These are phyloP conservation scores for Globisporangium rhizosaccharum DNA, from an alignment of 352 stramenopile genomes.

Conservation along the genomic window DNA sequence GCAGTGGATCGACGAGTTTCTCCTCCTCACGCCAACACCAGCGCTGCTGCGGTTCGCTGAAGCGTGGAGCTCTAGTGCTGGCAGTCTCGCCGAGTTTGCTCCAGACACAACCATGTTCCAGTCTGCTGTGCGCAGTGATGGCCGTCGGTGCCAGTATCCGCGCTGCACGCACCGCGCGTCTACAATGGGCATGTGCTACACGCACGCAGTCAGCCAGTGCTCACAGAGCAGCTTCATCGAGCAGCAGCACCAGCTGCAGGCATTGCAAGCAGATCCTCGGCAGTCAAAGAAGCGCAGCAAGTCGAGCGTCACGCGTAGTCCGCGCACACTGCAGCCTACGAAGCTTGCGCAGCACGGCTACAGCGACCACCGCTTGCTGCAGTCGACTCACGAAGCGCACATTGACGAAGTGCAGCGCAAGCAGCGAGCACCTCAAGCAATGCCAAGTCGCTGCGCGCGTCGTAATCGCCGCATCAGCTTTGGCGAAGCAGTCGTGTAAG, in stretches of 20 bases:
- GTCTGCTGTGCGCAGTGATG: neutral
- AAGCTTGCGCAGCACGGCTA: conserved; percentile 2
- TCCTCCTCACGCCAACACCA: neutral
- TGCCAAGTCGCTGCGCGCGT: neutral
- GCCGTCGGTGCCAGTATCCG: neutral
- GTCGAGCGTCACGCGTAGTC: neutral
- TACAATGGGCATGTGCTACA: conserved; percentile 4
- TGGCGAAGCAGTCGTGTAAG: conserved; percentile 1
- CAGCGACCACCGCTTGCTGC: no score
- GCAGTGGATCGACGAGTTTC: neutral
- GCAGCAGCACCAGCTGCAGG: neutral
- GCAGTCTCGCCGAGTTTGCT: neutral
- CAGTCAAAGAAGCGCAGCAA: conserved; percentile 14
- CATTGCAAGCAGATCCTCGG: neutral
- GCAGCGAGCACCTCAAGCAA: neutral
- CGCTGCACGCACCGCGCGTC: neutral
- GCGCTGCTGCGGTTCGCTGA: neutral
- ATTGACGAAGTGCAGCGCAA: neutral
- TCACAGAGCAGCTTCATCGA: neutral
- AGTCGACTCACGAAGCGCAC: no score
- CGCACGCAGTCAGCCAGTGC: conserved; percentile 2
- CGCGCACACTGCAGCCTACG: neutral
- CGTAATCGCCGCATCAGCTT: conserved; percentile 10
- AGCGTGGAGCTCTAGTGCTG: neutral
- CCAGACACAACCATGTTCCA: neutral